A percentile compares a stretch with the other conserved stretches of the same genome.
These are phyloP conservation scores for Chlorophyllum brunneum DNA, from an alignment of 768 basidiomycete species.

Conservation along the genomic window DNA sequence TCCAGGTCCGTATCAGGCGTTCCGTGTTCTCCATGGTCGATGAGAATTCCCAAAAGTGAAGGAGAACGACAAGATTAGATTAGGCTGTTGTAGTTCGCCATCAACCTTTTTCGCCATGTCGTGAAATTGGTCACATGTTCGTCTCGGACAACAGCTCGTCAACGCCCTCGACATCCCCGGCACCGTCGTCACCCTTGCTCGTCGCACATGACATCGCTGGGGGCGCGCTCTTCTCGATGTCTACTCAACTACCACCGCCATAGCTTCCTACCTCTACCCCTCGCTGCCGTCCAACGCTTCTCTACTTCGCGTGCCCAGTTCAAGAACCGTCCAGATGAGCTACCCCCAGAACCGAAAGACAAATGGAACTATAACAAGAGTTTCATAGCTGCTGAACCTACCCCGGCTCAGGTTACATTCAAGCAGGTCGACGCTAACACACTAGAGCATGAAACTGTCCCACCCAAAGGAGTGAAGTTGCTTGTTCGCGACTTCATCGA, in stretches of 20 bases:
- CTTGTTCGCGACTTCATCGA: slow-evolving; percentile 95
- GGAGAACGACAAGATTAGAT: slow-evolving; percentile 2
- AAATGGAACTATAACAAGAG: slow-evolving; percentile 79
- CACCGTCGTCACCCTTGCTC: neutral
- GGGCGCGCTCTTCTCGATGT: slow-evolving; percentile 29
- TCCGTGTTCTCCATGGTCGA: slow-evolving; percentile 36
- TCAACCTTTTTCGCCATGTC: neutral
- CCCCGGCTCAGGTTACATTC: slow-evolving; percentile 38
- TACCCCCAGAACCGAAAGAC: slow-evolving; percentile 35
- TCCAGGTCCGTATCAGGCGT: slow-evolving; percentile 68
- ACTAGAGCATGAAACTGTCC: slow-evolving; percentile 49
- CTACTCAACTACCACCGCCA: slow-evolving; percentile 22
- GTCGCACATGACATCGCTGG: slow-evolving; percentile 33
- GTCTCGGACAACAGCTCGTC: neutral
- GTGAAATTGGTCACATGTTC: slow-evolving; percentile 11
- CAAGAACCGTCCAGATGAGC: slow-evolving; percentile 5
- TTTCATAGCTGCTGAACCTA: slow-evolving; percentile 51
- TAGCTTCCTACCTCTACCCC: neutral
- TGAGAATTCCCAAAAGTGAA: slow-evolving; percentile 2
- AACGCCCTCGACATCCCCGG: neutral
- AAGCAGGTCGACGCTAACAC: slow-evolving; percentile 66
- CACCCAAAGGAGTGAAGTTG: slow-evolving; percentile 86
- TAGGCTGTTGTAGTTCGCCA: too few relatives aligned
- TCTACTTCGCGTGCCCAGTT: neutral
- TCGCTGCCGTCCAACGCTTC: neutral